A percentile compares a stretch with the other conserved stretches of the same genome.
Conservation (phyloP, 1,139 yeast genomes). For the Geotrichum phurueaensis region DNA sequence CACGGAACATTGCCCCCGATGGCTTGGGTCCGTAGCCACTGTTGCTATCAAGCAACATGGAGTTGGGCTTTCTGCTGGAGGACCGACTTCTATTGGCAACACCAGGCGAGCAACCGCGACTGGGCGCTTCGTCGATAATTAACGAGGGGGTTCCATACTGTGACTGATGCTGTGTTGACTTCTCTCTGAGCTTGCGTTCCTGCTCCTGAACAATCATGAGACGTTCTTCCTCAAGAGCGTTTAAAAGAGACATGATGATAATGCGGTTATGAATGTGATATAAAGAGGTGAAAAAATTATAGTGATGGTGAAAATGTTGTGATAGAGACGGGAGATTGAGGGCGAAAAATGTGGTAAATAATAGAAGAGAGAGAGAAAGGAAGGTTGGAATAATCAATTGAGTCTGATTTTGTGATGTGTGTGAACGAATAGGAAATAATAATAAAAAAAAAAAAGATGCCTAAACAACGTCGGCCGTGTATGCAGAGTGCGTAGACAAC, state of each 20-base stretch:
- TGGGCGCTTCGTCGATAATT: not conserved
- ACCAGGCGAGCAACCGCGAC: not conserved
- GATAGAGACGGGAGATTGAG: too few species aligned
- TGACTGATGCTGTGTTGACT: not conserved
- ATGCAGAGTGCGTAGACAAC: not conserved
- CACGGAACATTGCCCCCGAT: not conserved
- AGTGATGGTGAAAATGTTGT: not conserved
- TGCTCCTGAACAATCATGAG: constrained; percentile 31
- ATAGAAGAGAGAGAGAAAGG: too few species aligned
- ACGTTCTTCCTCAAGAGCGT: constrained; percentile 44
- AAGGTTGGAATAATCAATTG: not conserved
- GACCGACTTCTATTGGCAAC: not conserved
- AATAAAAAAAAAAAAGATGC: not conserved
- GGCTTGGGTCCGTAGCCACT: not conserved
- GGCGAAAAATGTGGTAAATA: too few species aligned
- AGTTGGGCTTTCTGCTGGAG: not conserved
- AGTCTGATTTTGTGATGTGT: not conserved
- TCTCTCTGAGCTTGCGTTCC: not conserved
- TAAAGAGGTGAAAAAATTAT: not conserved
- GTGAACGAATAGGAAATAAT: not conserved
- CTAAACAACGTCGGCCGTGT: not conserved
- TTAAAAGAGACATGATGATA: constrained; percentile 41
- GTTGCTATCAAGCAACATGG: constrained; percentile 2
- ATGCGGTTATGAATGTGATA: not conserved
- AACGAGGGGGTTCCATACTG: not conserved